Conservation (phyloP, 2,329 filamentous ascomycete species). For the Septoria linicola region DNA sequence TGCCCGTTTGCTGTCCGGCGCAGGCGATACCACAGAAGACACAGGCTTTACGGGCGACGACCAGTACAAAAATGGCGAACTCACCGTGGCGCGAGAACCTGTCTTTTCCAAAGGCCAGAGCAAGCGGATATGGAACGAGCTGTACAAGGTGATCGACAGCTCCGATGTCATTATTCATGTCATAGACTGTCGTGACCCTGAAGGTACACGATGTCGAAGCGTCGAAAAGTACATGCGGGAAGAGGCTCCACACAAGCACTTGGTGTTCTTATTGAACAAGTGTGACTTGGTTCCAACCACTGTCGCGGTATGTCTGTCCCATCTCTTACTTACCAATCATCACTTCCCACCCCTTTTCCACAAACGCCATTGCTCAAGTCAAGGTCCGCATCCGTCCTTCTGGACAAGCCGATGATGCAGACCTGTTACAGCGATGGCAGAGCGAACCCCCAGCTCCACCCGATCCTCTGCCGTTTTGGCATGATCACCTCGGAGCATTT, state of each 20-base stretch:
- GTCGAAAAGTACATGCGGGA: constrained; percentile 91
- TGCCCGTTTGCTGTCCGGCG: constrained; percentile 70
- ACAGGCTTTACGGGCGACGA: constrained; percentile 18
- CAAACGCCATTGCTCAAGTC: constrained; percentile 79
- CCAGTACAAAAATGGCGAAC: constrained; percentile 36
- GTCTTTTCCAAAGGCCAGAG: constrained; percentile 94
- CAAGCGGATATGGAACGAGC: constrained; percentile 95
- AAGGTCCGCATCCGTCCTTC: constrained; percentile 67
- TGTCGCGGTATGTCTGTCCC: constrained; percentile 77
- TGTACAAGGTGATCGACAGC: constrained; percentile 89
- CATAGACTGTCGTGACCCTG: constrained; percentile 81
- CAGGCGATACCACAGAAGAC: constrained; percentile 35
- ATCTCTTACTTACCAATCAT: constrained; percentile 38
- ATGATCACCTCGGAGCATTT: constrained; percentile 64
- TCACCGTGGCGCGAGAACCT: constrained; percentile 55
- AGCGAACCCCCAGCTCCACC: constrained; percentile 68
- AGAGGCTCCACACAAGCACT: constrained; percentile 93
- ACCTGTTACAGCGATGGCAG: constrained; percentile 99
- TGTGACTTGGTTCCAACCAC: constrained; percentile 88
- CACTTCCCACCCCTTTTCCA: constrained; percentile 22
- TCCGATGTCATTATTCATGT: constrained; percentile 96
- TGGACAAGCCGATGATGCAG: constrained; percentile 67
- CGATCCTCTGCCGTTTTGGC: constrained; percentile 86
- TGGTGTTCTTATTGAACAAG: constrained; percentile 88
- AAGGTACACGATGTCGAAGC: constrained; percentile 84